A percentile compares a stretch with the other conserved stretches of the same genome.
phyloP scores from a whole-genome alignment of 2,329 filamentous ascomycete species.

The Nemania sp. region DNA sequence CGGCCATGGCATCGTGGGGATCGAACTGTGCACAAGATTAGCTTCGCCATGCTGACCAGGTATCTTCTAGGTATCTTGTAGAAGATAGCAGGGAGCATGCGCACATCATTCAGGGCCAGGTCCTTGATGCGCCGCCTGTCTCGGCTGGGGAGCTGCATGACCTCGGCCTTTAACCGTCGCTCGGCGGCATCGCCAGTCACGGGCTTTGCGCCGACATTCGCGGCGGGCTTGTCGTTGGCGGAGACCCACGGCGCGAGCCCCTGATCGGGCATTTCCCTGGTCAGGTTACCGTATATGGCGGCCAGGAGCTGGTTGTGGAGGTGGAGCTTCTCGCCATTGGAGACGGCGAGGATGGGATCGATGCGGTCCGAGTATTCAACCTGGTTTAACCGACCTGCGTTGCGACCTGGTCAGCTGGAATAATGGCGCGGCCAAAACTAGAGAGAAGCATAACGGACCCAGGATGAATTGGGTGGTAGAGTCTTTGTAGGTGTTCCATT shows the following conservation, averaged over 20 bases:
- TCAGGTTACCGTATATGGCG: constrained; percentile 70
- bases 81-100: constrained; percentile 35
- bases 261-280: constrained; percentile 68
- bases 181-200: constrained; percentile 68
- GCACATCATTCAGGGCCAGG: constrained; percentile 62
- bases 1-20: constrained; percentile 56
- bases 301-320: constrained; percentile 70
- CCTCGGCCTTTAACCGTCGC: constrained; percentile 66
- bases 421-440: background rate
- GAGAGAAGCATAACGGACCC: constrained; percentile 47
- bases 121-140: constrained; percentile 71
- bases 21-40: constrained; percentile 50
- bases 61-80: no score
- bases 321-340: constrained; percentile 62
- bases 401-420: constrained; percentile 35
- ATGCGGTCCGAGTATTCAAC: constrained; percentile 61
- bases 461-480: constrained; percentile 64
- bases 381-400: constrained; percentile 64
- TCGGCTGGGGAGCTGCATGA: constrained; percentile 70
- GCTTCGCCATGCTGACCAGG: constrained; percentile 30
- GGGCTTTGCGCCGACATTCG: constrained; percentile 61
- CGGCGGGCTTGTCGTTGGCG: constrained; percentile 68
- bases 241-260: constrained; percentile 72
- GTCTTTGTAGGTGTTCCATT: constrained; percentile 68
- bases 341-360: constrained; percentile 61